Percentiles rank a stretch among this genome's conserved stretches.
Evolutionary conservation across 2,329 filamentous ascomycete genomes (phyloP).

Genomic region (Cordyceps tenuipes): DNA sequence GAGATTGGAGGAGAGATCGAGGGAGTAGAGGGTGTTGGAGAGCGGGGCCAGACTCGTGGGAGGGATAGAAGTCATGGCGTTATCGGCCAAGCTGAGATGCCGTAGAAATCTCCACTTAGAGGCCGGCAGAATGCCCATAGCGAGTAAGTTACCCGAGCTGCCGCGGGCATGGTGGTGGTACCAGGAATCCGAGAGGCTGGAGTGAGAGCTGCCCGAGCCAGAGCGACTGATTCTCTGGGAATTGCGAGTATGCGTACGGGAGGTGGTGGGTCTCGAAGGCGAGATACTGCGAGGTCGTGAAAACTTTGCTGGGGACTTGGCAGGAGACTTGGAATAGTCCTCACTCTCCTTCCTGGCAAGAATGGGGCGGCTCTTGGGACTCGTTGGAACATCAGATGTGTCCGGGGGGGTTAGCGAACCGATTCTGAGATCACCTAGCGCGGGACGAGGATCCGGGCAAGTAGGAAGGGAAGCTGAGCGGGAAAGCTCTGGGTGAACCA

Average conservation of each 20-base stretch:
- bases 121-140: conserved; percentile 63
- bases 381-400: conserved; percentile 31
- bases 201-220: conserved; percentile 87
- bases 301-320: conserved; percentile 35
- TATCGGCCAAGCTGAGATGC: conserved; percentile 87
- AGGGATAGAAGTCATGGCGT: conserved; percentile 74
- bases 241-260: conserved; percentile 60
- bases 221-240: conserved; percentile 75
- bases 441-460: conserved; percentile 44
- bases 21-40: conserved; percentile 78
- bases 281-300: conserved; percentile 67
- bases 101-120: conserved; percentile 93
- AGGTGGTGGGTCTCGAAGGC: conserved; percentile 66
- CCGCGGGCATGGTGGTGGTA: conserved; percentile 50
- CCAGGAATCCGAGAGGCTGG: conserved; percentile 59
- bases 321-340: conserved; percentile 32
- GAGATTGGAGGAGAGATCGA: conserved; percentile 87
- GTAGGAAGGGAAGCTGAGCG: conserved; percentile 62
- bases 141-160: conserved; percentile 71
- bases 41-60: conserved; percentile 70
- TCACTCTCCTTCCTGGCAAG: conserved; percentile 41
- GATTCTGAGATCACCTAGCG: conserved; percentile 42
- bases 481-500: conserved; percentile 57
- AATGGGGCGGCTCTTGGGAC: conserved; percentile 32
- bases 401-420: conserved; percentile 53